Percentiles rank a stretch among this genome's conserved stretches.
Evolutionary conservation across 768 basidiomycete genomes (phyloP).

Genomic region (Boletus rubroflammeus): DNA sequence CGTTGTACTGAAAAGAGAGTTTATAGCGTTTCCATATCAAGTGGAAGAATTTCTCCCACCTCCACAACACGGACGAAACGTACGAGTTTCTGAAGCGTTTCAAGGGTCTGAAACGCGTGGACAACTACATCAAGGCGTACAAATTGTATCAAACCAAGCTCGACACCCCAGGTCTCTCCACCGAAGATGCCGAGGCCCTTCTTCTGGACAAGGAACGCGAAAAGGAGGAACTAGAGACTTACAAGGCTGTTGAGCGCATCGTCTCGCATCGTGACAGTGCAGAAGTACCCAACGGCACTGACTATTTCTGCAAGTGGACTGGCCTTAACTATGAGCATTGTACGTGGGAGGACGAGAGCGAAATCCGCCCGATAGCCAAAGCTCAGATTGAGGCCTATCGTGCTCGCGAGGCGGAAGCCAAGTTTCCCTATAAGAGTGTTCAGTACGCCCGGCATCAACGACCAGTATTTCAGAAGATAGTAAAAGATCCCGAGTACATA

Average conservation of each 20-base stretch:
- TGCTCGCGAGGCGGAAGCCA: conserved; percentile 67
- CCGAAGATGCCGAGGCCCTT: conserved; percentile 87
- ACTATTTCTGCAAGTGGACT: conserved; percentile 98
- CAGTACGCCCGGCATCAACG: conserved; percentile 63
- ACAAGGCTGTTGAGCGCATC: conserved; percentile 88
- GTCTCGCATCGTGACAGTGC: conserved; percentile 70
- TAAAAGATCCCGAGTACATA: conserved; percentile 86
- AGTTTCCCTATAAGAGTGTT: conserved; percentile 82
- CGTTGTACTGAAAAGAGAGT: conserved; percentile 7
- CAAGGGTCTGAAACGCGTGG: conserved; percentile 94
- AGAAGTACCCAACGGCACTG: conserved; percentile 47
- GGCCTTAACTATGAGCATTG: conserved; percentile 90
- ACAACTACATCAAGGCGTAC: conserved; percentile 97
- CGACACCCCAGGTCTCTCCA: conserved; percentile 59
- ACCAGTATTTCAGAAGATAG: conserved; percentile 79
- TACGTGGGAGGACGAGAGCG: conserved; percentile 89
- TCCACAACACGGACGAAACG: conserved; percentile 99
- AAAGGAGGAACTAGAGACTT: conserved; percentile 87
- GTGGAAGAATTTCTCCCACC: conserved; percentile 97
- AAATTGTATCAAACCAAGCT: conserved; percentile 69
- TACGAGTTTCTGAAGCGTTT: conserved; percentile 95
- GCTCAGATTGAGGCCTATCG: conserved; percentile 78
- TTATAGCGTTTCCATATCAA: conserved; percentile 95
- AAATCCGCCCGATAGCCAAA: conserved; percentile 74
- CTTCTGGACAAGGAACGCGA: conserved; percentile 87